Evolutionary conservation across 2,329 filamentous ascomycete species (phyloP).

Genomic region (Diplodia scrobiculata): DNA sequence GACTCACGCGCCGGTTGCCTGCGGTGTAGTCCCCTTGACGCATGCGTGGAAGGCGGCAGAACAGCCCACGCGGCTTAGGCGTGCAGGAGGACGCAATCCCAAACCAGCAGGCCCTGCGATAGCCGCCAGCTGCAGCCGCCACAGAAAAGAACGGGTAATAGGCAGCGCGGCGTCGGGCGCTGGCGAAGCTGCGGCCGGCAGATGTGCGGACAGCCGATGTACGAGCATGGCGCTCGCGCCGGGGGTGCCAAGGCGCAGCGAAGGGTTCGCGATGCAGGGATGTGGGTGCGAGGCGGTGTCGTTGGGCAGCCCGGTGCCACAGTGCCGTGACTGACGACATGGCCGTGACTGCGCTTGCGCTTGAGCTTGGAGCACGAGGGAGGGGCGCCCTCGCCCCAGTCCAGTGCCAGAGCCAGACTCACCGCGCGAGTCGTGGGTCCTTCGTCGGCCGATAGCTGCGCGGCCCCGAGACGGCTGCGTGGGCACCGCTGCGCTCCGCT

Average conservation of each 20-base stretch:
- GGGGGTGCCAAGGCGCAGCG: not conserved
- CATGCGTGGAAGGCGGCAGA: not conserved
- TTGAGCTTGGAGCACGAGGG: not conserved
- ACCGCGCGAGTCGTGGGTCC: constrained; percentile 8
- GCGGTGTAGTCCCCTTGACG: not conserved
- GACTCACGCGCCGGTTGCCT: not conserved
- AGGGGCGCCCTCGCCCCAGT: not conserved
- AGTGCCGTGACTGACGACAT: not conserved
- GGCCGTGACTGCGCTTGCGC: not conserved
- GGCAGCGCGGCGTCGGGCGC: not conserved
- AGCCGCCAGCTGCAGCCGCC: not conserved
- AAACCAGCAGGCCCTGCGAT: not conserved
- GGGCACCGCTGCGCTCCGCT: not conserved
- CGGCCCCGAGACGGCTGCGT: constrained; percentile 8
- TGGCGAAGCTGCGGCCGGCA: not conserved
- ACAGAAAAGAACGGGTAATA: not conserved
- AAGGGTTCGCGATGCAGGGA: not conserved
- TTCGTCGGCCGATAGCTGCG: not conserved
- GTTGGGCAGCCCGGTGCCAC: not conserved
- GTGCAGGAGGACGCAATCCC: not conserved
- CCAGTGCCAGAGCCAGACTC: not conserved
- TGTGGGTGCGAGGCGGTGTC: not conserved
- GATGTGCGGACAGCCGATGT: not conserved
- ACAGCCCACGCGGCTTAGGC: not conserved
- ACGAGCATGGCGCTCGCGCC: not conserved